Evolutionary conservation across 495 filamentous ascomycete genomes (phyloP).

Genomic region (Recurvomyces mirabilis): DNA sequence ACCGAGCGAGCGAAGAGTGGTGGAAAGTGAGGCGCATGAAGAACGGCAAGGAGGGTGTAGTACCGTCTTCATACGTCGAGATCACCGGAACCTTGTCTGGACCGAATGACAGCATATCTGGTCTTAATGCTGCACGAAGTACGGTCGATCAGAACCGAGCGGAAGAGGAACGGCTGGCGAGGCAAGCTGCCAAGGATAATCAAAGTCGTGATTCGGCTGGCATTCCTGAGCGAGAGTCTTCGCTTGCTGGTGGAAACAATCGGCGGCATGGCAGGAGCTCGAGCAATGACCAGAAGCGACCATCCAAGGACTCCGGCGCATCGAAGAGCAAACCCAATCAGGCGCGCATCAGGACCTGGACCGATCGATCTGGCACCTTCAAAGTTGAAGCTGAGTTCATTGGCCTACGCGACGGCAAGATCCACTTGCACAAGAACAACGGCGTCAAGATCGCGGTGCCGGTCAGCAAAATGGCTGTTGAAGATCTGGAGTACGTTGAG

Average conservation of each 20-base stretch:
- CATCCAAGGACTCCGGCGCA: background rate
- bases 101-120: slow-evolving; percentile 35
- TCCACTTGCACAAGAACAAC: slow-evolving; percentile 95
- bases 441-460: slow-evolving; percentile 97
- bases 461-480: slow-evolving; percentile 83
- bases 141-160: slow-evolving; percentile 69
- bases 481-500: slow-evolving; percentile 93
- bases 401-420: slow-evolving; percentile 85
- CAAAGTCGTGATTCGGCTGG: background rate
- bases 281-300: background rate
- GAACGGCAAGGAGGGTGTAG: slow-evolving; percentile 90
- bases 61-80: slow-evolving; percentile 95
- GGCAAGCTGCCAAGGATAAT: slow-evolving; percentile 45
- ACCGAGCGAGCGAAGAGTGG: slow-evolving; percentile 90
- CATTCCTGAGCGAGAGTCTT: slow-evolving; percentile 56
- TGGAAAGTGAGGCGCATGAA: slow-evolving; percentile 87
- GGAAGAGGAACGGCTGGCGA: slow-evolving; percentile 71
- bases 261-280: slow-evolving; percentile 36
- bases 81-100: slow-evolving; percentile 51
- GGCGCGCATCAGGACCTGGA: slow-evolving; percentile 78
- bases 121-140: slow-evolving; percentile 57
- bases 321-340: slow-evolving; percentile 14
- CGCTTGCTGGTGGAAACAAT: slow-evolving; percentile 39
- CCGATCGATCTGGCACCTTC: slow-evolving; percentile 86
- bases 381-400: slow-evolving; percentile 97